Base-by-base conservation (phyloP, 1,284 basidiomycete species). In the Cutaneotrichosporon dermatis region DNA sequence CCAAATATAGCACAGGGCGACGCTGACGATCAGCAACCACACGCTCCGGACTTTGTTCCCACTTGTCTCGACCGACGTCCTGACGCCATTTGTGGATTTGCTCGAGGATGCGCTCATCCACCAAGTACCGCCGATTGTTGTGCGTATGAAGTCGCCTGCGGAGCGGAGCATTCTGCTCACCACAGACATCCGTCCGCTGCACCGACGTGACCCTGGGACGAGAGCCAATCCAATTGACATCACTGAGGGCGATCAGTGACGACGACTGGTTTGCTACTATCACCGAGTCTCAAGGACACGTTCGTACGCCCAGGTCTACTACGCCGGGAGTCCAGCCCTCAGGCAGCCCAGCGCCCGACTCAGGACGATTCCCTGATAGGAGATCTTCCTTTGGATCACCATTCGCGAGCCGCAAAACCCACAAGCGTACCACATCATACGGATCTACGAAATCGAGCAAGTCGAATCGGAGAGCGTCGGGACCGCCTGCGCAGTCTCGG, bases 41-140 rank as follows among this genome's bases (percentile, higher is more conserved):
- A 71, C 73, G 0, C 62, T 79, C 2, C 68, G 71, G 25, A 71
- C 74, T 1, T 62, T 79, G 7, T 79, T 77, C 61, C 77, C 77
- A 0, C 59, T 79, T 37, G 70, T 78, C 25, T 76, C 76, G 3
- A 76, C 76, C 11, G 74, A 78, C 57, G 65, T 77, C n/a, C 66
- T 79, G n/a, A 70, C 70, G 4, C 78, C 78, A 2, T 76, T 78
- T 51, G 69, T 80, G 36, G 78, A 79, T 59, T 65, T 79, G 2
- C 64, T 79, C 40, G 77, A 79, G 57, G 77, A 79, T 54, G 76
- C 77, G 1, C 65, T 79, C 48, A 67, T 74, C 12, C 61, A 71
- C 41, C 75, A 79, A 59, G 73, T 77, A 2, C 77, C 77, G 0
- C 73, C 77, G 0, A 66, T 77, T 10, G 70, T 79, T 16, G 54